Evolutionary conservation across 2,329 filamentous ascomycete species (phyloP), one percentile per base, ranked within the genome.

Genomic region (Leptographium procerum): DNA sequence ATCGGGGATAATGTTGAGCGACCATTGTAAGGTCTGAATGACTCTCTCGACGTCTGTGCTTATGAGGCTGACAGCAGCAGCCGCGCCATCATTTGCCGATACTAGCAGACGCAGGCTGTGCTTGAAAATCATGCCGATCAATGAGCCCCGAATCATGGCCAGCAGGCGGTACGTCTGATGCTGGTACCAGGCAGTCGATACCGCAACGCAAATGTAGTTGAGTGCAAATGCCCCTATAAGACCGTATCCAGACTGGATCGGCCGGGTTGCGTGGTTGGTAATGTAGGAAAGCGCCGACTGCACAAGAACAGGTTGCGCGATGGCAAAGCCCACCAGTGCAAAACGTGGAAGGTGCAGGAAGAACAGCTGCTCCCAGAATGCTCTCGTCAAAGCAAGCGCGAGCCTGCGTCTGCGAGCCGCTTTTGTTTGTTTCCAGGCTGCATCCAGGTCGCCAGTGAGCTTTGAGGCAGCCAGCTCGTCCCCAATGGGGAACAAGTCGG

Each of bases 121-220:
- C 33, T 52, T 24, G 47, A 57, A 52, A 28, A 57, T 43, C 4
- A 51, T 16, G 33, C 55, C 55, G 10, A 57, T 43, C 14, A 52
- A 22, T 5, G 47, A 24, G 14, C 55, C 55, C 3, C 55, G 55
- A 8, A 57, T 50, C 47, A 57, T 57, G 13, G 10, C 24, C 22
- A 57, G 31, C 13, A 57, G 47, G 22, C 55, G 45, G 33, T 36
- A 52, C 10, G 45, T 50, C 55, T 40, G 55, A 16, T 57, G 45
- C 55, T 57, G 47, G 47, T 51, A 52, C 55, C 55, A 57, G 3
- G 31, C 55, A 3, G 55, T 57, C 19, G 55, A 50, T 10, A 57
- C 28, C 3, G 53, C 40, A 9, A 55, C 28, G 28, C 53, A 26
- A 19, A 48, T 22, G 22, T 55, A 55, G 40, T 22, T 5, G 1